A percentile compares a stretch with the other conserved stretches of the same genome.
Evolutionary conservation across 2,329 filamentous ascomycete species (phyloP).

Genomic region (Epichloe brachyelytri): DNA sequence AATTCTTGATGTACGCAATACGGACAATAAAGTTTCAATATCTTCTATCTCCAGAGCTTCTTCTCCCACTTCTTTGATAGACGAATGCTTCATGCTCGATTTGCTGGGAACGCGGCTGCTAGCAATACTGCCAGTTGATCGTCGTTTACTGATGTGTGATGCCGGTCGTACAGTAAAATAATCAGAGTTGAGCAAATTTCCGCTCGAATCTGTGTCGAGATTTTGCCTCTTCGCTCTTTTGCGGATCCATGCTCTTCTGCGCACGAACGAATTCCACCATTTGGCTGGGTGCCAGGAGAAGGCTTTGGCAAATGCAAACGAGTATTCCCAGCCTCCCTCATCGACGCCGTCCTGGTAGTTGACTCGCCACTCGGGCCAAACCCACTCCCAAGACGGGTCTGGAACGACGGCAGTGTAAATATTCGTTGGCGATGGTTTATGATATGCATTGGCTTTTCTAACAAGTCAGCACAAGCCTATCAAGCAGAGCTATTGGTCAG

Average conservation of each 20-base stretch:
- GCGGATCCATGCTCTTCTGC: conserved; percentile 76
- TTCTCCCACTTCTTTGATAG: conserved; percentile 33
- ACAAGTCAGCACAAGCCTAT: conserved; percentile 2
- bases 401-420: conserved; percentile 85
- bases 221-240: conserved; percentile 53
- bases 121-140: conserved; percentile 20
- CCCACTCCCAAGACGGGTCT: conserved; percentile 93
- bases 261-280: conserved; percentile 94
- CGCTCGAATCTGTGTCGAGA: conserved; percentile 34
- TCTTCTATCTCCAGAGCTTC: conserved; percentile 48
- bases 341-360: conserved; percentile 64
- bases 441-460: conserved; percentile 43
- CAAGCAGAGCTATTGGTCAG: too few relatives aligned
- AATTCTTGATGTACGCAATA: conserved; percentile 58
- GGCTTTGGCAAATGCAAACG: conserved; percentile 63
- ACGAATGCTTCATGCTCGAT: conserved; percentile 23
- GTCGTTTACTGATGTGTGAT: conserved; percentile 20
- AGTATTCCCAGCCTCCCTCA: conserved; percentile 93
- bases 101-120: conserved; percentile 22
- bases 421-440: conserved; percentile 47
- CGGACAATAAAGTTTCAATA: conserved; percentile 54
- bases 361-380: conserved; percentile 51
- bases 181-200: conserved; percentile 57
- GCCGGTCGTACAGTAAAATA: conserved; percentile 65
- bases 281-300: conserved; percentile 81